A percentile compares a stretch with the other conserved stretches of the same genome.
phyloP scores from a whole-genome alignment of 306 rosid genomes.

The Cicer yamashitae region DNA sequence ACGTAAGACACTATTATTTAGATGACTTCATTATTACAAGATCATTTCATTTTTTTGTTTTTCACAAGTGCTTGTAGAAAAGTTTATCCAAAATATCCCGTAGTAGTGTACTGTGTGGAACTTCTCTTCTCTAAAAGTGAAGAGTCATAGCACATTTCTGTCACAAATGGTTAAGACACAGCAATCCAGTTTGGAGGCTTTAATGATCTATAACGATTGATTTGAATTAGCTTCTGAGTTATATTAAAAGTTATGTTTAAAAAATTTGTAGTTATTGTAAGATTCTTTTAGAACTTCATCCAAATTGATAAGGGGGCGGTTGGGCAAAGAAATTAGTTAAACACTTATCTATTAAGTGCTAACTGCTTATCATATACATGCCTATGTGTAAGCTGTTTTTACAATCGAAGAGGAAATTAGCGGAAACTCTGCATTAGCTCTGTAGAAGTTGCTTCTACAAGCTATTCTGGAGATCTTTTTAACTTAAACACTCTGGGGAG shows the following conservation, averaged over 20 bases:
- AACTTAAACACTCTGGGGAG: not conserved
- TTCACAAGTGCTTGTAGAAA: not conserved
- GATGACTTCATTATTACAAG: not conserved
- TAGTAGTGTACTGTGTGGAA: slow-evolving; percentile 7
- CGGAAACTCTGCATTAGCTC: not conserved
- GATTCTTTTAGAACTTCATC: not conserved
- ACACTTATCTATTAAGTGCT: too few species aligned
- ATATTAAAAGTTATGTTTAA: not conserved
- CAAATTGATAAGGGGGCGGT: not conserved
- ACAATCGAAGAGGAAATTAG: not conserved
- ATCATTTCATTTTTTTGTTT: not conserved
- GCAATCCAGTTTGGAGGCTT: not conserved
- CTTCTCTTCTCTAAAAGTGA: not conserved
- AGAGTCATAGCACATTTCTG: not conserved
- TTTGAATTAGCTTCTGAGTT: not conserved
- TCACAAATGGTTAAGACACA: slow-evolving; percentile 17
- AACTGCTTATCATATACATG: not conserved
- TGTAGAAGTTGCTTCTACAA: not conserved
- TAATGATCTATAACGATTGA: not conserved
- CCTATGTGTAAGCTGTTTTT: not conserved
- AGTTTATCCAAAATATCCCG: not conserved
- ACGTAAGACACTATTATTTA: not conserved
- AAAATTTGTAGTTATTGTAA: not conserved
- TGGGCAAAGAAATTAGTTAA: not conserved
- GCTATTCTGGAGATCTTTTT: not conserved